Conservation (phyloP, 306 rosid genomes). For the Pachyrhizus erosus region DNA sequence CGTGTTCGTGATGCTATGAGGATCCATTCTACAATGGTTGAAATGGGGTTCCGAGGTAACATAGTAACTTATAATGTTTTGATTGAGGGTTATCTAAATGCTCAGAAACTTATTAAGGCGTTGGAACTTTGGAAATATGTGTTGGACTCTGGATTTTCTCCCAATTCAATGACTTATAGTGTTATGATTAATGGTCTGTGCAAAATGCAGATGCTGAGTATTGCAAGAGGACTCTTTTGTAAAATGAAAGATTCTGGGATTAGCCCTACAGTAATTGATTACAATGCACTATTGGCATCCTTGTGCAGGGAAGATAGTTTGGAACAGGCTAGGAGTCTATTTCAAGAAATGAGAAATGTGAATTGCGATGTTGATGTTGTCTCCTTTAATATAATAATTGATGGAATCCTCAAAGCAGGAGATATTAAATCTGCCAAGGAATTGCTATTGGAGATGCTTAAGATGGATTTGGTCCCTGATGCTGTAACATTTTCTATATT, state of each 20-base stretch:
- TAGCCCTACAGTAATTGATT: slow-evolving; percentile 60
- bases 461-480: slow-evolving; percentile 63
- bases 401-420: slow-evolving; percentile 72
- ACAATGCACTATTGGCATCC: slow-evolving; percentile 65
- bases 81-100: slow-evolving; percentile 67
- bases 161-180: slow-evolving; percentile 61
- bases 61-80: slow-evolving; percentile 62
- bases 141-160: slow-evolving; percentile 59
- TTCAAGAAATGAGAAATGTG: slow-evolving; percentile 65
- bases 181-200: slow-evolving; percentile 83
- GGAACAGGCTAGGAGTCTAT: slow-evolving; percentile 73
- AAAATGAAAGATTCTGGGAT: slow-evolving; percentile 65
- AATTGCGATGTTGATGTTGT: slow-evolving; percentile 58
- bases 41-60: slow-evolving; percentile 60
- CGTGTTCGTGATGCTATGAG: slow-evolving; percentile 54
- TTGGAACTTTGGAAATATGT: slow-evolving; percentile 63
- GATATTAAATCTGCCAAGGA: slow-evolving; percentile 63
- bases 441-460: slow-evolving; percentile 63
- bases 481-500: slow-evolving; percentile 66
- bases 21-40: slow-evolving; percentile 64
- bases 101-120: slow-evolving; percentile 54
- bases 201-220: slow-evolving; percentile 64
- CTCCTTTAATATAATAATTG: slow-evolving; percentile 72
- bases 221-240: slow-evolving; percentile 78
- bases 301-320: slow-evolving; percentile 77